These are phyloP conservation scores for Arthrobotrys megalospora DNA, from an alignment of 2,329 filamentous ascomycete genomes.

Conservation along the genomic window DNA sequence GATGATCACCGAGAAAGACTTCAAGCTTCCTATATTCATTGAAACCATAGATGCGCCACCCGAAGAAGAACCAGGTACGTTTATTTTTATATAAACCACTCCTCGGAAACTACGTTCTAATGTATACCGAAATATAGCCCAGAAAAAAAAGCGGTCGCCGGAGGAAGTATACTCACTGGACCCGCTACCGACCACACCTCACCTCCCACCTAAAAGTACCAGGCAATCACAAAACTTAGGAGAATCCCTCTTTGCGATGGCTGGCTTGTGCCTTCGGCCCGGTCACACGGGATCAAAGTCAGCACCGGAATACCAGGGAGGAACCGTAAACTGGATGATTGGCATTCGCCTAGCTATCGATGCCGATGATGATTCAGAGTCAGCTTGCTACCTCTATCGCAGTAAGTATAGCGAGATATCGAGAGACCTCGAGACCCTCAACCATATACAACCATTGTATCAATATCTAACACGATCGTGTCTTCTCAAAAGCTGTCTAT, in stretches of 20 bases:
- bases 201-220: neutral
- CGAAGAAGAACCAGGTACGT: slow-evolving; percentile 5
- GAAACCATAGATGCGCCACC: neutral
- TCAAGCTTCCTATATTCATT: slow-evolving; percentile 24
- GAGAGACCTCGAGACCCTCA: no score
- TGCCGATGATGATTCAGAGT: slow-evolving; percentile 40
- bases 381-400: slow-evolving; percentile 43
- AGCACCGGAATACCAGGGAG: slow-evolving; percentile 33
- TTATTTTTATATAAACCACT: neutral
- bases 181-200: neutral
- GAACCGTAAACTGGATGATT: slow-evolving; percentile 12
- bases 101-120: neutral
- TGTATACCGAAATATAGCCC: neutral
- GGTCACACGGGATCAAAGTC: neutral
- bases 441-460: neutral
- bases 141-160: neutral
- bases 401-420: slow-evolving; percentile 33
- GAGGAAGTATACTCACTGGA: neutral
- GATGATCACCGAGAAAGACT: slow-evolving; percentile 30
- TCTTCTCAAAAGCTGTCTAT: slow-evolving; percentile 18
- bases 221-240: slow-evolving; percentile 8
- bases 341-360: slow-evolving; percentile 31
- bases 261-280: slow-evolving; percentile 8
- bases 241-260: slow-evolving; percentile 20
- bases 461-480: neutral